These are phyloP conservation scores for Colletotrichum magnum DNA, from an alignment of 2,329 filamentous ascomycete genomes.

Conservation along the genomic window DNA sequence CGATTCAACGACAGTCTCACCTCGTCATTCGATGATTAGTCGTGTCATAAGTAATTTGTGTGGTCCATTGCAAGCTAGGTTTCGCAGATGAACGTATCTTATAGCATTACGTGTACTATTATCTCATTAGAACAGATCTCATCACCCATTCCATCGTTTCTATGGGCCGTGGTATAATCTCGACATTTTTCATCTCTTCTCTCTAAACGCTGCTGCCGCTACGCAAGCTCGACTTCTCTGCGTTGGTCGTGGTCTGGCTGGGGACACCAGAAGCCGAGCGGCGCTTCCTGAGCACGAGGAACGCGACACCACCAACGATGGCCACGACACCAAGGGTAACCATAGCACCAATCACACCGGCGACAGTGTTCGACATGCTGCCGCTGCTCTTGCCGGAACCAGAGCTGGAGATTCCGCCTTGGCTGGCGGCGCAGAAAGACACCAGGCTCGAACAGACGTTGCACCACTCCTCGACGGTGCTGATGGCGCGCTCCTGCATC, in stretches of 20 bases:
- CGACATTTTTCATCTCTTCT: not conserved
- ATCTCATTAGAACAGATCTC: no score
- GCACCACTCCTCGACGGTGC: slow-evolving; percentile 50
- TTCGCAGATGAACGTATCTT: no score
- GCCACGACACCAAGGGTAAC: slow-evolving; percentile 49
- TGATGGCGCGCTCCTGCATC: slow-evolving; percentile 48
- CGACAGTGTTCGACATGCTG: slow-evolving; percentile 51
- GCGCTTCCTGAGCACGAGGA: slow-evolving; percentile 23
- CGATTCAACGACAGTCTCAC: no score
- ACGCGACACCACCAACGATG: slow-evolving; percentile 30
- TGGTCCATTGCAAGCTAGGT: no score
- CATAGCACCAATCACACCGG: slow-evolving; percentile 51
- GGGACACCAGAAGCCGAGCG: not conserved
- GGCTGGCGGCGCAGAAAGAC: slow-evolving; percentile 51
- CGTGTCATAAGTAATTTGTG: no score
- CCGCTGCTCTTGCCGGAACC: slow-evolving; percentile 21
- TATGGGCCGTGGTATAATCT: no score
- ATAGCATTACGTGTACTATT: no score
- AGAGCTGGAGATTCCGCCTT: slow-evolving; percentile 39
- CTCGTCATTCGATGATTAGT: no score
- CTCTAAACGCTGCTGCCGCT: not conserved
- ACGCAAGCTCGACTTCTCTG: slow-evolving; percentile 24
- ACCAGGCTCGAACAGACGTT: slow-evolving; percentile 45
- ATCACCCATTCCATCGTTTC: no score
- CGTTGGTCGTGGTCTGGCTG: not conserved